phyloP scores from a whole-genome alignment of 2,329 filamentous ascomycete species.

The Aspergillus sp. region DNA sequence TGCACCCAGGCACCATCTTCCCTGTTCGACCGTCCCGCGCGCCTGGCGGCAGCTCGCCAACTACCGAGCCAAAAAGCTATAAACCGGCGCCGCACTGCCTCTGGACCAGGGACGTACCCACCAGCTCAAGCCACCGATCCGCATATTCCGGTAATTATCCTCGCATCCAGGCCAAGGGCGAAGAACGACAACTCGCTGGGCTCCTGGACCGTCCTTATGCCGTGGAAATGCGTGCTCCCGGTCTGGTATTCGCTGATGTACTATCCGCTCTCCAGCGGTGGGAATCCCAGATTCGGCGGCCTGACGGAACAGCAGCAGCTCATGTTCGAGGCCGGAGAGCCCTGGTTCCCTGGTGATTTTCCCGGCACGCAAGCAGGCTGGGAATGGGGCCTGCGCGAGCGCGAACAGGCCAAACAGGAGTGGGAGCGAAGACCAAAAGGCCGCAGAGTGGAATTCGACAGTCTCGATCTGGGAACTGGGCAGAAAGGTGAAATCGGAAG shows the following conservation, averaged over 20 bases:
- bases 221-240: slow-evolving; percentile 79
- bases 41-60: slow-evolving; percentile 55
- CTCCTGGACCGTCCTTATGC: slow-evolving; percentile 74
- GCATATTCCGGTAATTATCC: slow-evolving; percentile 64
- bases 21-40: slow-evolving; percentile 60
- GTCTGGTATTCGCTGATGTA: slow-evolving; percentile 84
- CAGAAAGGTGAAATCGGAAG: slow-evolving; percentile 73
- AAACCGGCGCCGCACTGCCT: slow-evolving; percentile 62
- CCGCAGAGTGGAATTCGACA: slow-evolving; percentile 66
- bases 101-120: slow-evolving; percentile 54
- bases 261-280: slow-evolving; percentile 67
- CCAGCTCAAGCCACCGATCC: slow-evolving; percentile 54
- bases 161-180: slow-evolving; percentile 47
- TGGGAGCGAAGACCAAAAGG: slow-evolving; percentile 76
- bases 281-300: slow-evolving; percentile 74
- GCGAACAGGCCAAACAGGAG: slow-evolving; percentile 47
- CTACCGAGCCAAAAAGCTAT: slow-evolving; percentile 70
- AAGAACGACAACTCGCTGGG: slow-evolving; percentile 48
- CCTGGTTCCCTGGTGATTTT: slow-evolving; percentile 82
- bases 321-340: slow-evolving; percentile 63
- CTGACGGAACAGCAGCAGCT: slow-evolving; percentile 71
- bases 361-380: slow-evolving; percentile 70
- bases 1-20: slow-evolving; percentile 36
- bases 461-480: slow-evolving; percentile 61
- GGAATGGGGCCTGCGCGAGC: slow-evolving; percentile 64